phyloP scores from a whole-genome alignment of 73 alveolate genomes.

The Urostyla sp. region DNA sequence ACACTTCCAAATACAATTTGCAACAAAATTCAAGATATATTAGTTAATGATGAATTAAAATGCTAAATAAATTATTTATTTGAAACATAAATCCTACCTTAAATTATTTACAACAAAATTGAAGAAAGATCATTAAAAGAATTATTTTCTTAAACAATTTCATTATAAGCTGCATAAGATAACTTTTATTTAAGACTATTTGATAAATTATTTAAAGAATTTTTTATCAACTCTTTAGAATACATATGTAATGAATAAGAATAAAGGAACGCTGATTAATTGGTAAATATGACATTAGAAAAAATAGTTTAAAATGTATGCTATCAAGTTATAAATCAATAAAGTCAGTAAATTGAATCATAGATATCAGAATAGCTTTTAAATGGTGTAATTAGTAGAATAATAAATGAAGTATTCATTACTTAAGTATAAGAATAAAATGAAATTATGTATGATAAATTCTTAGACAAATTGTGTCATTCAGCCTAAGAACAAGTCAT shows the following conservation, averaged over 20 bases:
- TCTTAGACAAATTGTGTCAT: not conserved
- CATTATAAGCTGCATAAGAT: no score
- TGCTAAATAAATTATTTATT: no score
- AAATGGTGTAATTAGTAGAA: not conserved
- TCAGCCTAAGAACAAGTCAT: constrained; percentile 25
- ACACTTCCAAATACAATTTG: no score
- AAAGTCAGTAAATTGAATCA: constrained; percentile 8
- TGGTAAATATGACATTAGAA: not conserved
- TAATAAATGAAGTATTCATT: not conserved
- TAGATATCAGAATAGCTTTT: not conserved
- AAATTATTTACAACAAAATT: no score
- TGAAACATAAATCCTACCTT: no score
- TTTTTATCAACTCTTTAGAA: no score
- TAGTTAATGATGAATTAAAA: no score
- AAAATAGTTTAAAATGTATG: not conserved
- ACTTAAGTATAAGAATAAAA: not conserved
- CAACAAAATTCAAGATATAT: no score
- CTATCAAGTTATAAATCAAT: not conserved
- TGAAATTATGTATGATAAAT: constrained; percentile 33
- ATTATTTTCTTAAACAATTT: no score
- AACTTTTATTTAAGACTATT: no score
- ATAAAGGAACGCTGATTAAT: not conserved
- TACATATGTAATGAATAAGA: not conserved
- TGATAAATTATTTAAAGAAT: no score
- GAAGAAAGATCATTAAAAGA: no score